phyloP scores from a whole-genome alignment of 257 asterid species.

The Petrea volubilis region DNA sequence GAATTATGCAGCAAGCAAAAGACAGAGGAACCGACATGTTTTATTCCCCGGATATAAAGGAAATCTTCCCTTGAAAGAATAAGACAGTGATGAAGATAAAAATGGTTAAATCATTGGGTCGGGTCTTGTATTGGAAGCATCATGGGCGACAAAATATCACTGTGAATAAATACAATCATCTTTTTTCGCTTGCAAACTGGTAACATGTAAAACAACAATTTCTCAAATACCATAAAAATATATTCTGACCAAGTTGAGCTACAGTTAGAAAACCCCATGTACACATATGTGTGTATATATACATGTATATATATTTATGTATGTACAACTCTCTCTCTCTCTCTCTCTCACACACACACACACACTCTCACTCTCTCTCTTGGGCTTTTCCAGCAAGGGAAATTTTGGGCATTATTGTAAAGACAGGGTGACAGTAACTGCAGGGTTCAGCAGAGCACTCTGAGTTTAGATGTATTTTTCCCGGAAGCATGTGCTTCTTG shows the following conservation, averaged over 20 bases:
- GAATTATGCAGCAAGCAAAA: conserved; percentile 13
- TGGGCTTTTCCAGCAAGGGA: neutral
- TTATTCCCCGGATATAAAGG: conserved; percentile 46
- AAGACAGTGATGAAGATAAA: conserved; percentile 37
- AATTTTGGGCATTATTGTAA: conserved; percentile 24
- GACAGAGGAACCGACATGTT: conserved; percentile 40
- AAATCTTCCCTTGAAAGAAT: conserved; percentile 36
- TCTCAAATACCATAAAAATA: neutral
- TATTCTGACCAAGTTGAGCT: conserved; percentile 22
- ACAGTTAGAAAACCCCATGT: neutral
- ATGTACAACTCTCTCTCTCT: neutral
- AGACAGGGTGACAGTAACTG: conserved; percentile 20
- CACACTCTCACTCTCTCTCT: neutral
- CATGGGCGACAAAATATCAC: conserved; percentile 17
- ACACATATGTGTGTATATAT: neutral
- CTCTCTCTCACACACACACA: neutral
- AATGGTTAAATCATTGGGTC: conserved; percentile 34
- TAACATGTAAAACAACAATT: conserved; percentile 23
- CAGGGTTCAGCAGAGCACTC: neutral
- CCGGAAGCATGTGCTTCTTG: conserved; percentile 26
- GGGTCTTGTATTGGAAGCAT: conserved; percentile 17
- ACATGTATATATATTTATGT: conserved; percentile 8
- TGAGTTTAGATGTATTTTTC: conserved; percentile 11
- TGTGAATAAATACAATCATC: neutral
- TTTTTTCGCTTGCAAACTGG: neutral